Evolutionary conservation across 1,284 basidiomycete genomes (phyloP), one percentile per base, ranked within the genome.

Genomic region (Anthracocystis walkeri): DNA sequence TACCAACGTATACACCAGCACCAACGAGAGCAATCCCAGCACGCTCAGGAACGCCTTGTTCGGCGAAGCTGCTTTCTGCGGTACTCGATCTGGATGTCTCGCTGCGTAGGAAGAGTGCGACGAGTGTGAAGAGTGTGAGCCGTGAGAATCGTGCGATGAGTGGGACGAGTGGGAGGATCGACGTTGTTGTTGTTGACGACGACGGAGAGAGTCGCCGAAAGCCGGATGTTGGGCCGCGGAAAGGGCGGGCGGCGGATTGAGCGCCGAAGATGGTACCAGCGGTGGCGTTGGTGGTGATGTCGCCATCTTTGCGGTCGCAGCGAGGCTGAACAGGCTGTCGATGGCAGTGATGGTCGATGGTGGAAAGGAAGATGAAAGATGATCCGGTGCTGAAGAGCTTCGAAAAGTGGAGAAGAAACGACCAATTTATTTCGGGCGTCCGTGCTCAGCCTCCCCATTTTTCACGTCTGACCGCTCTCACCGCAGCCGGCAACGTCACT

Each of bases 51-150:
- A 78, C 12, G 81, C 69, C 12, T 42, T 27, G 48, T 69, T 63
- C 23, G 68, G 65, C 18, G 74, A 68, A 14, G 61, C 60, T 0
- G 69, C 61, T 29, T 76, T 76, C 25, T 59, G 77, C 4, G 69
- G 77, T 1, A 75, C 77, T 3, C 73, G 48, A 20, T 72, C 73
- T 2, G 73, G 69, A 51, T 78, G 77, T 4, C 77, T 46, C 11
- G 44, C 58, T 8, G 73, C 73, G 48, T 78, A 78, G 12, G 75
- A 77, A 3, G 75, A 77, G 50, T 81, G 79, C 6, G 79, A 81
- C 4, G 79, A 81, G 52, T 81, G 79, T 0, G 79, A 81, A 1
- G 58, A 57, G 52, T 77, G 49, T 2, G 78, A 80, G 21, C 58
- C 68, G 35, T 71, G 63, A 5, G 75, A 77, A 14, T 27, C 27